Evolutionary conservation across 345 rosid genomes (phyloP).

Genomic region (Melastoma malabathricum): DNA sequence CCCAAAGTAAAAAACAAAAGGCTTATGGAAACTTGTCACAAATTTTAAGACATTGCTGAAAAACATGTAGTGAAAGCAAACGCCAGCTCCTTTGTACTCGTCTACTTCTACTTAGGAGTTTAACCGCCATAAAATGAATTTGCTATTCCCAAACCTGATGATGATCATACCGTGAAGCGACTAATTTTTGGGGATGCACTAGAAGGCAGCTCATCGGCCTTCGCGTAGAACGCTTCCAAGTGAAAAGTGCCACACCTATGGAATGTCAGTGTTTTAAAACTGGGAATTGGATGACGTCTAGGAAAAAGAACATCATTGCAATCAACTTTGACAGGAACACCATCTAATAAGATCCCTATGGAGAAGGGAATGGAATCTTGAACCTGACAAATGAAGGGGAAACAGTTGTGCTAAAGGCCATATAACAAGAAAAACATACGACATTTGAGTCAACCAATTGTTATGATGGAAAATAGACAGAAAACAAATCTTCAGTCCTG

Average conservation of each 20-base stretch:
- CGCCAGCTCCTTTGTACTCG: too few species aligned
- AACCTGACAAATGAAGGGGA: conserved; percentile 21
- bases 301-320: conserved; percentile 32
- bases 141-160: neutral
- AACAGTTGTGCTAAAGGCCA: neutral
- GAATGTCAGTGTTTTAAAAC: conserved; percentile 33
- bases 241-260: conserved; percentile 21
- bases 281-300: conserved; percentile 35
- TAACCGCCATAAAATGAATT: too few species aligned
- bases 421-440: too few species aligned
- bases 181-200: conserved; percentile 28
- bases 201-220: conserved; percentile 29
- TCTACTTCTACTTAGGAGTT: too few species aligned
- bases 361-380: conserved; percentile 48
- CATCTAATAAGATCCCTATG: conserved; percentile 33
- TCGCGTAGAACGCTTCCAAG: conserved; percentile 38
- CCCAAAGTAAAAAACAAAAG: too few species aligned
- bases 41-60: too few species aligned
- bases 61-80: too few species aligned
- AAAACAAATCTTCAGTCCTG: too few species aligned
- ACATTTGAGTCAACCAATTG: too few species aligned
- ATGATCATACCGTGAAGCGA: conserved; percentile 23
- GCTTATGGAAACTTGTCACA: too few species aligned
- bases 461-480: too few species aligned
- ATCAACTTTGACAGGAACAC: conserved; percentile 16